Percentiles rank a stretch among this genome's conserved stretches.
phyloP scores from a whole-genome alignment of 208 protist species.

The Phytomonas sp. region DNA sequence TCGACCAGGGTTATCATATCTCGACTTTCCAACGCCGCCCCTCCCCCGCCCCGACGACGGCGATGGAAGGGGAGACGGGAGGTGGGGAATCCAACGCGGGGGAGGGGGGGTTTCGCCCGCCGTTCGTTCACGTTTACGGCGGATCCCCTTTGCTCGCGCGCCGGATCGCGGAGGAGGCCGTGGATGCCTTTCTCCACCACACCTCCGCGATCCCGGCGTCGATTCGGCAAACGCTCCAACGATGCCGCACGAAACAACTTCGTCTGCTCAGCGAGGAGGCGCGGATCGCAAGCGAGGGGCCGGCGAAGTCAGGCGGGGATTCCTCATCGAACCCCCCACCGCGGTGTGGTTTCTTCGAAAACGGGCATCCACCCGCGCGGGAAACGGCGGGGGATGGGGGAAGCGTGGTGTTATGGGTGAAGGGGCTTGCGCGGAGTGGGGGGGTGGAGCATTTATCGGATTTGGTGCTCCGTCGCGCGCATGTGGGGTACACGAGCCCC shows the following conservation, averaged over 20 bases:
- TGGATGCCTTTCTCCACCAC: conserved; percentile 31
- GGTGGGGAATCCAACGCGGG: neutral
- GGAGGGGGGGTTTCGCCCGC: conserved; percentile 4
- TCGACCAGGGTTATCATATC: conserved; percentile 45
- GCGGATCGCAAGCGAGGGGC: too few species aligned
- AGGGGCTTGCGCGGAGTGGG: conserved; percentile 26
- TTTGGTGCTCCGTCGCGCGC: conserved; percentile 55
- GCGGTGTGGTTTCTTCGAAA: neutral
- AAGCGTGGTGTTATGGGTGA: neutral
- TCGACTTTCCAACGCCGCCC: neutral
- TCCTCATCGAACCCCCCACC: neutral
- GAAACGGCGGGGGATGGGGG: neutral
- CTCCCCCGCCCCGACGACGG: neutral
- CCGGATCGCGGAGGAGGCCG: conserved; percentile 42
- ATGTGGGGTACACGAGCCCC: conserved; percentile 67
- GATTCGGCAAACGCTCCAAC: conserved; percentile 1
- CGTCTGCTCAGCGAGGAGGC: conserved; percentile 8
- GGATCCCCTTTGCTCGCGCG: conserved; percentile 45
- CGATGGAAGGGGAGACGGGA: neutral
- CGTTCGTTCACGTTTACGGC: conserved; percentile 65
- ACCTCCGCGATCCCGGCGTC: conserved; percentile 16
- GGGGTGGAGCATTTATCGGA: conserved; percentile 64
- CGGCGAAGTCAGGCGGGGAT: conserved; percentile 10
- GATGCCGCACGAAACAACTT: conserved; percentile 31
- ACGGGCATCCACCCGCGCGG: neutral